Evolutionary conservation across 345 rosid genomes (phyloP), one percentile per base, ranked within the genome.

Genomic region (Microcos paniculata): DNA sequence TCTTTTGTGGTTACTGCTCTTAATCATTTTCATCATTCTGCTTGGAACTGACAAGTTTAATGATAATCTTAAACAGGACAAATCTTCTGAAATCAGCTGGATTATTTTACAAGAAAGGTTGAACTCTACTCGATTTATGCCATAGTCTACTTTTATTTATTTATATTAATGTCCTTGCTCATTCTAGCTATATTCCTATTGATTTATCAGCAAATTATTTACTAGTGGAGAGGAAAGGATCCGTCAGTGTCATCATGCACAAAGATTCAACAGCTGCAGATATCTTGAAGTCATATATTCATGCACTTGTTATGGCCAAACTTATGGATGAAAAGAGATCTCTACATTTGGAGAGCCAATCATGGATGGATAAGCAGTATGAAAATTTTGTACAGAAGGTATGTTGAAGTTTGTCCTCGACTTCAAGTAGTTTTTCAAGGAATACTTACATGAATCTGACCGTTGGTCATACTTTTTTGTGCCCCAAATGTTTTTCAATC

Each of bases 331-430:
- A 57, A 48, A 77, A 62, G 70, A 66, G 42, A 70, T 40, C 85
- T 23, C 71, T 73, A 0, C 78, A 73, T 78, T 72, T 77, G 23
- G 88, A 90, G 73, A 88, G 93, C 80, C 86, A 84, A 63, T 82
- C 90, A 51, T 94, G 98, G 98, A 91, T 94, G 87, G 90, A 92
- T 75, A 84, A 86, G 75, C 82, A 91, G 6, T 94, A 91, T 35
- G 80, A 80, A 13, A 83, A 15, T 38, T 92, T 92, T 75, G 75
- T 92, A 62, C 79, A 73, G 59, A 86, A 94, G 97, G 98, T 94
- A 87, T 35, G 52, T 45, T 40, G 73, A 72, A 12, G 40, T 55
- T 23, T 21, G 15, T 23, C 46, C 43, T 70, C 38, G 26, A 73
- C 72, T 57, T 67, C 33, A 69, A 42, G 9, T 31, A 18, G 57